Percentiles rank a stretch among this genome's conserved stretches.
phyloP scores from a whole-genome alignment of 1,139 yeast species.

The Eremothecium coryli region DNA sequence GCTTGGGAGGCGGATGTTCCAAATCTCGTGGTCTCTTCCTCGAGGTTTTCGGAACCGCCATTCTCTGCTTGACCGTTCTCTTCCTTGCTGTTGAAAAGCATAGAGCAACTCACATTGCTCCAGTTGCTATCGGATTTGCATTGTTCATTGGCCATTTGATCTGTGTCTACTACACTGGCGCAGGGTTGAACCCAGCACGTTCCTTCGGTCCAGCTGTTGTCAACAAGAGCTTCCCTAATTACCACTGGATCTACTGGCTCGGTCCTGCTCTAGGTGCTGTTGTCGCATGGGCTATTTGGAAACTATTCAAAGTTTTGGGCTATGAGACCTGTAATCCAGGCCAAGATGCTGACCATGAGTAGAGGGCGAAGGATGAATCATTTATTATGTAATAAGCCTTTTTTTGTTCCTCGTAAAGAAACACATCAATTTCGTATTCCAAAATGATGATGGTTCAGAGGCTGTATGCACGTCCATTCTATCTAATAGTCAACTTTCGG shows the following conservation, averaged over 20 bases:
- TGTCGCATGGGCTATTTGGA: constrained; percentile 61
- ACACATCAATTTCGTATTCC: too few relatives aligned
- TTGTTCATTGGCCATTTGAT: constrained; percentile 76
- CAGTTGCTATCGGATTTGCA: constrained; percentile 74
- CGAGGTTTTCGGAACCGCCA: constrained; percentile 73
- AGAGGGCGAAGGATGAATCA: too few relatives aligned
- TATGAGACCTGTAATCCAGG: constrained; percentile 31
- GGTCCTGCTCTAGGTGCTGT: constrained; percentile 70
- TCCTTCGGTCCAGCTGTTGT: constrained; percentile 80
- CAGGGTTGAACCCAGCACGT: constrained; percentile 89
- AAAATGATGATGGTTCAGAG: too few relatives aligned
- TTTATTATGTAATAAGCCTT: too few relatives aligned
- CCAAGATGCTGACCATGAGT: constrained; percentile 8
- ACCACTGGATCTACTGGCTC: constrained; percentile 91
- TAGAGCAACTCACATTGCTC: constrained; percentile 69
- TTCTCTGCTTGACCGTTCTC: constrained; percentile 67
- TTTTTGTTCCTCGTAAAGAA: too few relatives aligned
- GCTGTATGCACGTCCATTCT: too few relatives aligned
- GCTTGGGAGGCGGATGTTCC: constrained; percentile 64
- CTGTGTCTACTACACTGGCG: constrained; percentile 80
- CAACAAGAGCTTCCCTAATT: constrained; percentile 58
- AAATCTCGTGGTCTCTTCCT: constrained; percentile 69
- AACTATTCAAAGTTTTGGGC: constrained; percentile 53
- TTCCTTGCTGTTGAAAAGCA: constrained; percentile 82
- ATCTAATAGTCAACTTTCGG: too few relatives aligned